Conservation (phyloP, 2,329 filamentous ascomycete species). For the Calycina herbarum region DNA sequence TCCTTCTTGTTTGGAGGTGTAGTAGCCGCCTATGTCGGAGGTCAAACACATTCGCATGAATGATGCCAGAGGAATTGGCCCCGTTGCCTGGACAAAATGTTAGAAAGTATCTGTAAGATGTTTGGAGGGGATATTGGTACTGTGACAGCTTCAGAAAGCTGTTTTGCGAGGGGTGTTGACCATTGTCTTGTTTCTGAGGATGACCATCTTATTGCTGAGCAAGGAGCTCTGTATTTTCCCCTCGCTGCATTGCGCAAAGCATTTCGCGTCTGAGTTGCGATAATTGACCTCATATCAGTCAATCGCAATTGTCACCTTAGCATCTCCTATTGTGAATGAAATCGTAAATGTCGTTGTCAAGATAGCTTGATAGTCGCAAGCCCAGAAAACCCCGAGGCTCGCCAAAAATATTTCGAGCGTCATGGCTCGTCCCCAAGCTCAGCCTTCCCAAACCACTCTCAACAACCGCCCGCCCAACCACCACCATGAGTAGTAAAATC, state of each 20-base stretch:
- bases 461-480: constrained; percentile 8
- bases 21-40: constrained; percentile 87
- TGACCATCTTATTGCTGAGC: constrained; percentile 31
- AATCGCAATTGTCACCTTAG: constrained; percentile 14
- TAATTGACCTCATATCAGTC: constrained; percentile 34
- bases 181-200: constrained; percentile 53
- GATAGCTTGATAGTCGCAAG: constrained; percentile 14
- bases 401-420: constrained; percentile 9
- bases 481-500: constrained; percentile 30
- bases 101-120: constrained; percentile 19
- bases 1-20: constrained; percentile 70
- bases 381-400: constrained; percentile 10
- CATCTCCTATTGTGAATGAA: constrained; percentile 17
- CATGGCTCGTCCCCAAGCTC: constrained; percentile 10
- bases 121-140: constrained; percentile 47
- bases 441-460: constrained; percentile 8
- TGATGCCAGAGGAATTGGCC: constrained; percentile 85
- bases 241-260: constrained; percentile 26
- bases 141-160: constrained; percentile 81
- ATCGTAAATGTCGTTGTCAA: constrained; percentile 6
- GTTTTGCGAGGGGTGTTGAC: constrained; percentile 90
- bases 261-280: constrained; percentile 28
- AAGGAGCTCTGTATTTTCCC: constrained; percentile 25
- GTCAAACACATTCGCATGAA: constrained; percentile 99
- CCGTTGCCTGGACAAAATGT: constrained; percentile 65